Evolutionary conservation across 1,284 basidiomycete species (phyloP).

Genomic region (Meira miltonrushii): DNA sequence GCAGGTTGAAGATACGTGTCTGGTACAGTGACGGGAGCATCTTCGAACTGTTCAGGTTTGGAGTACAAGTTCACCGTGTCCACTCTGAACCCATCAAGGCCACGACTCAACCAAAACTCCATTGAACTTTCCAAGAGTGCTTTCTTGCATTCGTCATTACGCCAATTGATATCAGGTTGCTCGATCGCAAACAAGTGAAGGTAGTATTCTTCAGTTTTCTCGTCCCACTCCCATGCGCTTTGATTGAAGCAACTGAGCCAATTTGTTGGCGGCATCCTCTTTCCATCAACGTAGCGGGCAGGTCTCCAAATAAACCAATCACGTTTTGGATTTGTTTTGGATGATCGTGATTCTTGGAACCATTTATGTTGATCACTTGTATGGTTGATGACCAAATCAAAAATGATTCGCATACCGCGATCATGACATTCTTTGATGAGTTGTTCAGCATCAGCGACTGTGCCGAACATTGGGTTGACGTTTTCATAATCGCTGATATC

Average conservation of each 20-base stretch:
- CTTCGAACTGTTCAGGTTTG: constrained; percentile 47
- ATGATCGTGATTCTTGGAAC: constrained; percentile 66
- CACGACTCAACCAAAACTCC: constrained; percentile 68
- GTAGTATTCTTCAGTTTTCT: constrained; percentile 67
- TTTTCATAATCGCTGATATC: constrained; percentile 62
- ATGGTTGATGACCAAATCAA: constrained; percentile 78
- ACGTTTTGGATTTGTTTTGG: constrained; percentile 62
- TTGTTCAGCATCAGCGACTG: constrained; percentile 67
- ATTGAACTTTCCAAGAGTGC: constrained; percentile 62
- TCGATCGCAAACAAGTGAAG: constrained; percentile 62
- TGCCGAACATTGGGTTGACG: constrained; percentile 70
- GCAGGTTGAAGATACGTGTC: background rate
- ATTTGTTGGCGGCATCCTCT: constrained; percentile 60
- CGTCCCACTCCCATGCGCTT: constrained; percentile 69
- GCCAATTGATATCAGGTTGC: constrained; percentile 77
- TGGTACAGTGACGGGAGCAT: constrained; percentile 52
- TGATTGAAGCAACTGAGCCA: constrained; percentile 55
- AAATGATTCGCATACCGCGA: constrained; percentile 68
- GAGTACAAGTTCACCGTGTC: constrained; percentile 45
- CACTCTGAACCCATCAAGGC: constrained; percentile 66
- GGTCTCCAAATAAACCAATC: constrained; percentile 74
- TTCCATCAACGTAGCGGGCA: constrained; percentile 58
- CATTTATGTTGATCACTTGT: constrained; percentile 64
- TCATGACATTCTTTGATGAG: constrained; percentile 62
- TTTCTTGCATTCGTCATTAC: constrained; percentile 61